Evolutionary conservation across 257 asterid genomes (phyloP).

Genomic region (Plantago ovata): DNA sequence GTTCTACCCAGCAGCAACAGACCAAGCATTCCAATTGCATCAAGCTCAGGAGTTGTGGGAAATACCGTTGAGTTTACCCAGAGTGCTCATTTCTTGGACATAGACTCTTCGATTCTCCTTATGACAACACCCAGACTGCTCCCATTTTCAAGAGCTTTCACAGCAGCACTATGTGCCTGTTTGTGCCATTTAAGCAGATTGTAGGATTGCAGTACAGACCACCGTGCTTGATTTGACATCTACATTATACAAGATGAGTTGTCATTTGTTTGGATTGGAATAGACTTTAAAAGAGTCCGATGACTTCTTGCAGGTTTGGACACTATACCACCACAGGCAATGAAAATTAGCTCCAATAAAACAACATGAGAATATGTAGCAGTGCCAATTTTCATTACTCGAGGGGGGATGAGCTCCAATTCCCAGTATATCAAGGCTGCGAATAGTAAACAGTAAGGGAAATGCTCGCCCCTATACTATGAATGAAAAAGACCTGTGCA

Average conservation of each 20-base stretch:
- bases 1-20: too few species aligned
- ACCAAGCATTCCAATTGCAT: too few species aligned
- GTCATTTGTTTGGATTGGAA: background rate
- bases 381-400: conserved; percentile 10
- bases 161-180: conserved; percentile 80
- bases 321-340: conserved; percentile 12
- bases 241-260: conserved; percentile 12
- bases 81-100: conserved; percentile 45
- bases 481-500: conserved; percentile 51
- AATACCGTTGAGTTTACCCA: conserved; percentile 4
- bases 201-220: conserved; percentile 89
- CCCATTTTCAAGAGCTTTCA: conserved; percentile 69
- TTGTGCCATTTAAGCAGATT: conserved; percentile 85
- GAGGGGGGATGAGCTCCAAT: background rate
- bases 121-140: conserved; percentile 65
- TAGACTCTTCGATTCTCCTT: conserved; percentile 67
- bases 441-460: conserved; percentile 4
- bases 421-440: background rate
- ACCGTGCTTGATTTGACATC: conserved; percentile 99
- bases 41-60: too few species aligned
- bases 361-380: background rate
- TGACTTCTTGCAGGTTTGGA: background rate
- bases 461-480: conserved; percentile 8
- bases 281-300: background rate
- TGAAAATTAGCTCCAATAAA: conserved; percentile 19